Percentiles rank a stretch among this genome's conserved stretches.
Conservation (phyloP, 352 stramenopile genomes). For the Phytophthora citrophthora region DNA sequence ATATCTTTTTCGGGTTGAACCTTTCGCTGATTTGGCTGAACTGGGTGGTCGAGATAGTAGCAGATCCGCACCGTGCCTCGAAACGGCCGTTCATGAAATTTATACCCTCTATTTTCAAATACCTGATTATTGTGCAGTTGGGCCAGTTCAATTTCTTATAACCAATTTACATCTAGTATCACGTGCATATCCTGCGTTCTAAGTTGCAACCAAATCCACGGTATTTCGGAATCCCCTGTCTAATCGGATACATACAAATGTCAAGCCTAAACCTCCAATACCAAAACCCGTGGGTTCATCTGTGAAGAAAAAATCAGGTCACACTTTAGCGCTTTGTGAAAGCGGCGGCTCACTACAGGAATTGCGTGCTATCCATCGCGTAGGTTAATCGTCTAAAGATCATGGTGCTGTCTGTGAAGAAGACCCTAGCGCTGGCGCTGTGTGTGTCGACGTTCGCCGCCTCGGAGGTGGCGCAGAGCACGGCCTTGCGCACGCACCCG, state of each 20-base stretch:
- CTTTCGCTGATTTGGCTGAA: constrained; percentile 17
- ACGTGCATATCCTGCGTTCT: not conserved
- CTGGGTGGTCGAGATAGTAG: constrained; percentile 8
- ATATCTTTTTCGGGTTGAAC: constrained; percentile 16
- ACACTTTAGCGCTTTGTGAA: not conserved
- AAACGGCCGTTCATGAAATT: not conserved
- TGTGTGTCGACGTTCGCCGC: constrained; percentile 37
- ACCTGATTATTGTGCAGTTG: no score
- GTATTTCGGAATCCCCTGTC: not conserved
- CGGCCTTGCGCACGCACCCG: constrained; percentile 32
- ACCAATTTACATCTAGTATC: not conserved
- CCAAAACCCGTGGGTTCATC: constrained; percentile 32
- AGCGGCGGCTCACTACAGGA: constrained; percentile 21
- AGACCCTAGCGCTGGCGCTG: constrained; percentile 39
- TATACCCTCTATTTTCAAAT: not conserved
- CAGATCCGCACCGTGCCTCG: not conserved
- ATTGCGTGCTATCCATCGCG: constrained; percentile 20
- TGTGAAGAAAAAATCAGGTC: no score
- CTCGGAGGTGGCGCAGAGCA: constrained; percentile 19
- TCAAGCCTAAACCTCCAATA: not conserved
- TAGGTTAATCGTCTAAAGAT: constrained; percentile 6
- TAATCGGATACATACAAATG: constrained; percentile 20
- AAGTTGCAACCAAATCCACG: not conserved
- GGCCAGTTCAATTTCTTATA: not conserved
- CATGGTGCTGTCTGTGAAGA: constrained; percentile 50